Evolutionary conservation across 1,139 yeast species (phyloP).

Genomic region (Zygoascus meyerae): DNA sequence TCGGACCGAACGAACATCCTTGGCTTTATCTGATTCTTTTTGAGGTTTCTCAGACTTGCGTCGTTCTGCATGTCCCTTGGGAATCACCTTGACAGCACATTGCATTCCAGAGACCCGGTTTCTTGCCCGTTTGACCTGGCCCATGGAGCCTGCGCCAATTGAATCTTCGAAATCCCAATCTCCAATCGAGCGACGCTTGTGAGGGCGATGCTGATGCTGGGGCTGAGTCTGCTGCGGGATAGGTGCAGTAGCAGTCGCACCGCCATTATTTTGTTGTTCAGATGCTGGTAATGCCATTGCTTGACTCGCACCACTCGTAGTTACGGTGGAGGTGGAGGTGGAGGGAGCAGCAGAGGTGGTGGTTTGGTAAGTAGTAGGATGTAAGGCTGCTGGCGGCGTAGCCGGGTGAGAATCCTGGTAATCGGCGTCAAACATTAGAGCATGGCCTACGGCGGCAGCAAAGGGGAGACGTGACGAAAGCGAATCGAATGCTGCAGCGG

Average conservation of each 20-base stretch:
- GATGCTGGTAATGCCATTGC: not conserved
- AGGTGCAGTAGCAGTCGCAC: constrained; percentile 4
- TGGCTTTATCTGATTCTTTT: constrained; percentile 76
- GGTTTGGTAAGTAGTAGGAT: not conserved
- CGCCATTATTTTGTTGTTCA: not conserved
- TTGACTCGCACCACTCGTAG: not conserved
- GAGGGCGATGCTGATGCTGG: constrained; percentile 9
- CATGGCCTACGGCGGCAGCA: not conserved
- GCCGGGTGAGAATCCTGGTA: not conserved
- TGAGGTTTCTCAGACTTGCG: constrained; percentile 51
- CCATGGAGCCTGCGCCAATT: constrained; percentile 98
- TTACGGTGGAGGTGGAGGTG: not conserved
- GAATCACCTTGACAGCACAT: constrained; percentile 54
- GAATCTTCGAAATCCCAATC: constrained; percentile 96
- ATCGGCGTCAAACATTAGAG: not conserved
- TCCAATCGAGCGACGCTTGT: constrained; percentile 76
- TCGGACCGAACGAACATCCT: constrained; percentile 87
- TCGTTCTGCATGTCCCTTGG: constrained; percentile 64
- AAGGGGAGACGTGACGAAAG: not conserved
- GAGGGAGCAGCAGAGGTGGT: not conserved
- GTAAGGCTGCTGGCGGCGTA: not conserved
- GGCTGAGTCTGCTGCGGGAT: constrained; percentile 1
- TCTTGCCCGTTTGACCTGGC: constrained; percentile 90
- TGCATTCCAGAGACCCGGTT: constrained; percentile 76
- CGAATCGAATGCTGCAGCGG: too few relatives aligned